Evolutionary conservation across 176 grass and related monocot genomes (phyloP).

Genomic region (Rhynchospora breviuscula): DNA sequence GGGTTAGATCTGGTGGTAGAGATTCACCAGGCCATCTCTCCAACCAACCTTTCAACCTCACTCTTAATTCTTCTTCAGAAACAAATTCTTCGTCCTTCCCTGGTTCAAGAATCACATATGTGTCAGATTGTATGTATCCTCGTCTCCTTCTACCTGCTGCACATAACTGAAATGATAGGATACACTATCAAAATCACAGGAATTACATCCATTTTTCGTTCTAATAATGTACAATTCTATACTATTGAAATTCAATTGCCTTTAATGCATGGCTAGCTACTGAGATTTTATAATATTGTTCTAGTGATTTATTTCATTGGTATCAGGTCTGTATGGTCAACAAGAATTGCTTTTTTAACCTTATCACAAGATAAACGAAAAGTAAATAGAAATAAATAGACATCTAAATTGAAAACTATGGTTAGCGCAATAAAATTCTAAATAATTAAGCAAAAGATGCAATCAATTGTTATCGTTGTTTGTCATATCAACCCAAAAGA

Average conservation of each 20-base stretch:
- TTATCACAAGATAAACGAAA: background rate
- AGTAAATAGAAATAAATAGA: background rate
- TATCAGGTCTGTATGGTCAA: background rate
- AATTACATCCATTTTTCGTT: background rate
- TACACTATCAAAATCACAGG: background rate
- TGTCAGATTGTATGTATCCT: conserved; percentile 59
- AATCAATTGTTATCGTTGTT: too few species aligned
- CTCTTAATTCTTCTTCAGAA: conserved; percentile 67
- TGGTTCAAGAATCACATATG: conserved; percentile 67
- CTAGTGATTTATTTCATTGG: too few species aligned
- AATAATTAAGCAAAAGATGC: too few species aligned
- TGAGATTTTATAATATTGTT: too few species aligned
- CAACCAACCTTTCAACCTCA: conserved; percentile 45
- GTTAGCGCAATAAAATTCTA: too few species aligned
- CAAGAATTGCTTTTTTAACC: background rate
- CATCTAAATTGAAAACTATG: background rate
- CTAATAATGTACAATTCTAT: background rate
- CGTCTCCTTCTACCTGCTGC: conserved; percentile 40
- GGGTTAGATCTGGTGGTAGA: conserved; percentile 60
- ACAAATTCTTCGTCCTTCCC: conserved; percentile 35
- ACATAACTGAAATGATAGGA: conserved; percentile 25
- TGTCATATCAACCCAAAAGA: too few species aligned
- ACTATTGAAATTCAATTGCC: too few species aligned
- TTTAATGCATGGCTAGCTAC: too few species aligned
- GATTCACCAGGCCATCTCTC: conserved; percentile 31